Conservation (phyloP, 495 filamentous ascomycete genomes). For the Penicillium waksmanii region DNA sequence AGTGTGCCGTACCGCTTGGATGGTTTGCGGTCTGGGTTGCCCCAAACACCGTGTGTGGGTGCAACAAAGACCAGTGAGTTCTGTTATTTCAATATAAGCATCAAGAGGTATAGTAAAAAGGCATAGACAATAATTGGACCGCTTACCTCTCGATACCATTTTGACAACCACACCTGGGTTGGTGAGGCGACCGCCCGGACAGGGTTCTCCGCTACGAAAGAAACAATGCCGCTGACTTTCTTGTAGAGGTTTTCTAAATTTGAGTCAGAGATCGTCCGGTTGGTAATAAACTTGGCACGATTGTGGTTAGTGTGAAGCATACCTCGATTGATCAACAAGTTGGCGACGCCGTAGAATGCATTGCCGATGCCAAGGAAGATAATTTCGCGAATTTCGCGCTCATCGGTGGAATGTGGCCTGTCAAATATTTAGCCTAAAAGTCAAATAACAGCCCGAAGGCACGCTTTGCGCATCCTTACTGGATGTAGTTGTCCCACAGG, state of each 20-base stretch:
- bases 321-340: conserved; percentile 72
- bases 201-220: conserved; percentile 50
- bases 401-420: conserved; percentile 23
- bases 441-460: not conserved
- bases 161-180: conserved; percentile 63
- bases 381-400: conserved; percentile 73
- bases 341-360: conserved; percentile 68
- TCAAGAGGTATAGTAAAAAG: not conserved
- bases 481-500: conserved; percentile 97
- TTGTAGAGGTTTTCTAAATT: conserved; percentile 49
- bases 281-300: not conserved
- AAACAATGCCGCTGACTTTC: conserved; percentile 62
- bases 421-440: not conserved
- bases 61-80: conserved; percentile 76
- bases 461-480: conserved; percentile 47
- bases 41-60: conserved; percentile 72
- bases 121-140: not conserved
- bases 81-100: conserved; percentile 23
- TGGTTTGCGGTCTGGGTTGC: conserved; percentile 58
- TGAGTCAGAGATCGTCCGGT: conserved; percentile 3
- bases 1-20: conserved; percentile 71
- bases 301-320: conserved; percentile 17
- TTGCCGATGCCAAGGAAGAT: conserved; percentile 85
- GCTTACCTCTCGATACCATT: conserved; percentile 69
- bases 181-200: conserved; percentile 66